Base-by-base conservation (phyloP, 2,329 filamentous ascomycete genomes). In the Alternaria novae-zelandiae region DNA sequence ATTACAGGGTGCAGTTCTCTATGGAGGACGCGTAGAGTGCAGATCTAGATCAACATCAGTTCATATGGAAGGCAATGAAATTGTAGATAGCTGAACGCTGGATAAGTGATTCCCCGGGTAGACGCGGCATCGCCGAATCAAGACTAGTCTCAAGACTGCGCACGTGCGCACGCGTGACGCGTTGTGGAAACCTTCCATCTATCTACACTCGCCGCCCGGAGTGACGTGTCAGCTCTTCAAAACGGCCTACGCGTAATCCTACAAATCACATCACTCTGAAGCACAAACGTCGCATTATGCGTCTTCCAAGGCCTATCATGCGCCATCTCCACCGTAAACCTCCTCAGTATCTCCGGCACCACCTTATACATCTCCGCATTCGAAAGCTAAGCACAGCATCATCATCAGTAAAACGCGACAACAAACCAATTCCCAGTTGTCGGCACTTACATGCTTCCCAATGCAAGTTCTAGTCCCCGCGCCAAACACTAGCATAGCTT, bases 331-430 rank as follows among this genome's bases (percentile, higher is more conserved):
- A 69, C 32, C 1, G 21, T 53, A n/a, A 72, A 75, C 2, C 23
- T 58, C 8, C 65, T 65, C n/a, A 74, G 57, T 9, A 76, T 61
- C 17, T 71, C 63, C 2, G 69, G 66, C 8, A 71, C 63, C 17
- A 69, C 32, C 32, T 71, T 73, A 60, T 70, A 66, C 5, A 72
- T 71, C 58, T 74, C 69, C 6, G 61, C 57, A n/a, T 65, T 57
- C 21, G 68, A 65, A 11, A 65, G 55, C 47, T 59, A 6, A 1
- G 4, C 15, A 36, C 32, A 36, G 4, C 51, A 57, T 7, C 57
- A 45, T 21, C 61, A 10, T 46, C 43, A 58, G 74, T 66, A 72
- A 36, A 10, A 26, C 65, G 66, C n/a, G 15, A 10, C 8, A 41
- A 11, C 28, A 21, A 20, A 23, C 1, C 3, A 12, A 20, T 5